phyloP scores from a whole-genome alignment of 176 grass and related monocot genomes.

The Oryza glumipatula region DNA sequence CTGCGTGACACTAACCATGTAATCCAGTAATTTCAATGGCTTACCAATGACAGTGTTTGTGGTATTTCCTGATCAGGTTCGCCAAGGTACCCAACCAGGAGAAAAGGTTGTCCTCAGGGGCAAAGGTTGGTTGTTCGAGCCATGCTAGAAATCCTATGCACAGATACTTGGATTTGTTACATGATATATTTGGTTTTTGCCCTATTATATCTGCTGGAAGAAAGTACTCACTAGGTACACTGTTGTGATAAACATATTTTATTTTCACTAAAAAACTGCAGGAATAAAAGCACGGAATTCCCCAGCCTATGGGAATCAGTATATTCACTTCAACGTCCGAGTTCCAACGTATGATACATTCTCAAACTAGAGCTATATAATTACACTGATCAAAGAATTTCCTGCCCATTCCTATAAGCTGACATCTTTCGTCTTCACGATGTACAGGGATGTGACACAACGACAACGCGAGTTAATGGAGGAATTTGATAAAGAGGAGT shows the following conservation, averaged over 20 bases:
- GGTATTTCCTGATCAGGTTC: slow-evolving; percentile 56
- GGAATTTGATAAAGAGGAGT: slow-evolving; percentile 78
- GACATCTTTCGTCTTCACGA: not conserved
- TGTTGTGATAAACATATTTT: not conserved
- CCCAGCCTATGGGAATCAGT: slow-evolving; percentile 69
- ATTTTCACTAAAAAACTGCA: slow-evolving; percentile 26
- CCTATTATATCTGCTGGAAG: not conserved
- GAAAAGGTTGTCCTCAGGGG: slow-evolving; percentile 83
- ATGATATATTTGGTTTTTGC: slow-evolving; percentile 20
- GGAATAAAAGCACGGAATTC: slow-evolving; percentile 83
- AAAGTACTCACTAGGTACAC: not conserved
- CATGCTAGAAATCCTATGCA: slow-evolving; percentile 5
- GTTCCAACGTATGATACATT: slow-evolving; percentile 62
- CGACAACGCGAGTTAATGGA: slow-evolving; percentile 68
- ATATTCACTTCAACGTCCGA: slow-evolving; percentile 81
- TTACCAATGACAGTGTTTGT: not conserved
- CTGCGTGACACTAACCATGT: not conserved
- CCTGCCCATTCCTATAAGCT: not conserved
- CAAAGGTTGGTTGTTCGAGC: slow-evolving; percentile 63
- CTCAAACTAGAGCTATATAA: not conserved
- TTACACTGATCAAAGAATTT: slow-evolving; percentile 5
- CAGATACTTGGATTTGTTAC: not conserved
- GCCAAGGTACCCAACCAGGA: slow-evolving; percentile 86
- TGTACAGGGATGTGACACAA: slow-evolving; percentile 67
- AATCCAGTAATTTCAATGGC: not conserved